Conservation (phyloP, 2,329 filamentous ascomycete species). For the Monilinia aucupariae region DNA sequence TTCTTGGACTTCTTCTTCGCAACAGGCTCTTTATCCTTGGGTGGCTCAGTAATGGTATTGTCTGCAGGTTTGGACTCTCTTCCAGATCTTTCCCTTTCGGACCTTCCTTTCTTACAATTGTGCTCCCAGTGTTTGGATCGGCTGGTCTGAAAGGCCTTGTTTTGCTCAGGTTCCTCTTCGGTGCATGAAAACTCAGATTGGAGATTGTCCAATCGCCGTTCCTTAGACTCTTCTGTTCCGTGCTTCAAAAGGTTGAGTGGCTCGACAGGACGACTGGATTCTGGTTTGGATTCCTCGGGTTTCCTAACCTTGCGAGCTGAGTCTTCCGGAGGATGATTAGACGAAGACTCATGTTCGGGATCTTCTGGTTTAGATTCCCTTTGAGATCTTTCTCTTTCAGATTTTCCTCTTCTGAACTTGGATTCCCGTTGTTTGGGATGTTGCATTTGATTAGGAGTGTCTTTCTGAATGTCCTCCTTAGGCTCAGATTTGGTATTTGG, state of each 20-base stretch:
- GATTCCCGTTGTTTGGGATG: not conserved
- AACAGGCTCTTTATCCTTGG: not conserved
- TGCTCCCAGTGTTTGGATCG: constrained; percentile 10
- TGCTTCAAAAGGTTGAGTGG: not conserved
- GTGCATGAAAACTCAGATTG: not conserved
- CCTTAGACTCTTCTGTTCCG: not conserved
- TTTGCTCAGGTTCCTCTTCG: not conserved
- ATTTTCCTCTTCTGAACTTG: not conserved
- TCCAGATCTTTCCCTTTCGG: not conserved
- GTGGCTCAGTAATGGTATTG: not conserved
- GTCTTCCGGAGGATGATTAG: not conserved
- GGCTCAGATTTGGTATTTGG: not conserved
- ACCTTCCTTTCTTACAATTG: not conserved
- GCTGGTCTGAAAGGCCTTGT: not conserved
- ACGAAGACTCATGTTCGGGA: not conserved
- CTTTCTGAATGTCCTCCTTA: not conserved
- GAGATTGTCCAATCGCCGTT: not conserved
- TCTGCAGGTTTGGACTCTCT: not conserved
- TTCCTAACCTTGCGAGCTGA: not conserved
- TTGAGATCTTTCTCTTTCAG: not conserved
- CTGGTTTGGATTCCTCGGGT: not conserved
- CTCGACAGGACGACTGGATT: not conserved
- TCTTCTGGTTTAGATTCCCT: not conserved
- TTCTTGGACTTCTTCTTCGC: not conserved
- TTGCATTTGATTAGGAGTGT: not conserved